phyloP scores from a whole-genome alignment of 2,329 filamentous ascomycete genomes.

The Orbilia javanica region DNA sequence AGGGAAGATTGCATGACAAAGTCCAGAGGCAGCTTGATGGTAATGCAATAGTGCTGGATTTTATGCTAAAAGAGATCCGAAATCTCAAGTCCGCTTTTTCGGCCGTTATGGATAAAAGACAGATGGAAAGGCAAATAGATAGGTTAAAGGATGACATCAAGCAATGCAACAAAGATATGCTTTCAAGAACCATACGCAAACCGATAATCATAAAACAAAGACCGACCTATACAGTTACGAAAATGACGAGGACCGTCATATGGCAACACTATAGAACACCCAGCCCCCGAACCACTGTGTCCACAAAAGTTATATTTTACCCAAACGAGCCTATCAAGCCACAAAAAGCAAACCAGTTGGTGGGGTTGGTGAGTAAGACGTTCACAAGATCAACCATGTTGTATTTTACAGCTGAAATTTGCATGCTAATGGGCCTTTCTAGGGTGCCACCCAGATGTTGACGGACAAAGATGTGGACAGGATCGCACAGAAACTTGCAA shows the following conservation, averaged over 20 bases:
- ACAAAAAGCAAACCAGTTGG: neutral
- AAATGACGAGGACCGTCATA: conserved; percentile 33
- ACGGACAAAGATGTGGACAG: conserved; percentile 11
- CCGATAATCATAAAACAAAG: conserved; percentile 29
- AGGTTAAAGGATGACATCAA: conserved; percentile 32
- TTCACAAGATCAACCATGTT: neutral
- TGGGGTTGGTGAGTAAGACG: neutral
- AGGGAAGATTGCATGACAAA: conserved; percentile 17
- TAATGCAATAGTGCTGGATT: conserved; percentile 25
- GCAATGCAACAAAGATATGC: conserved; percentile 16
- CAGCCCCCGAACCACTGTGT: neutral
- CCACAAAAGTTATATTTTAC: conserved; percentile 25
- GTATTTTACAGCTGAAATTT: neutral
- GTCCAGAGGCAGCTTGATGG: conserved; percentile 51
- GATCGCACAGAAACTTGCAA: neutral
- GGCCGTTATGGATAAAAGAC: conserved; percentile 12
- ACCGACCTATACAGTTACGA: conserved; percentile 28
- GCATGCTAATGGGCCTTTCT: neutral
- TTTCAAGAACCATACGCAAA: neutral
- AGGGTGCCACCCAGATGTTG: neutral
- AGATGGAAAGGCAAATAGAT: conserved; percentile 30
- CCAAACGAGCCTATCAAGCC: neutral
- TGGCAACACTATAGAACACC: conserved; percentile 9
- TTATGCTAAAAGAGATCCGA: conserved; percentile 32
- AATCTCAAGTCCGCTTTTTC: conserved; percentile 25